phyloP scores from a whole-genome alignment of 805 yeast genomes.

The Maudiozyma pseudohumilis region DNA sequence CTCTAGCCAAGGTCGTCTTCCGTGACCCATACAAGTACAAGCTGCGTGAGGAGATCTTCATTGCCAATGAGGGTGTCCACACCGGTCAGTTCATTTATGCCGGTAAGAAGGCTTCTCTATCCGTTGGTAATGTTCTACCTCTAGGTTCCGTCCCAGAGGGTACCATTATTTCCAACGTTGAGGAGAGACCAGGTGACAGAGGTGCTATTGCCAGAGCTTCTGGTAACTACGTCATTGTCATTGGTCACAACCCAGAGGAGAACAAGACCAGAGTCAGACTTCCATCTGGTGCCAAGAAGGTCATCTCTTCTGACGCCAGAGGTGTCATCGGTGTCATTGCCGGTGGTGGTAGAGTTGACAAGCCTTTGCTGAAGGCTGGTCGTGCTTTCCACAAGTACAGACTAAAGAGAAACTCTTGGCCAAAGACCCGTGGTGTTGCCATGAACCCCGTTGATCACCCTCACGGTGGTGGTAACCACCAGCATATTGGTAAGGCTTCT shows the following conservation, averaged over 20 bases:
- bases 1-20: slow-evolving; percentile 97
- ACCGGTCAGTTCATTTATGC: slow-evolving; percentile 99
- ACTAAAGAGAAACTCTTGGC: slow-evolving; percentile 99
- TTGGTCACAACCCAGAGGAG: slow-evolving; percentile 99
- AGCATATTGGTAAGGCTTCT: slow-evolving; percentile 99
- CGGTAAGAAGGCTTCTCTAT: slow-evolving; percentile 96
- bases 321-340: slow-evolving; percentile 99
- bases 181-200: slow-evolving; percentile 98
- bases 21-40: slow-evolving; percentile 99
- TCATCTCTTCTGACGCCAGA: slow-evolving; percentile 91
- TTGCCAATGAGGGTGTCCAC: slow-evolving; percentile 99
- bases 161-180: slow-evolving; percentile 97
- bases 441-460: slow-evolving; percentile 99
- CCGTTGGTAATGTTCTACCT: slow-evolving; percentile 95
- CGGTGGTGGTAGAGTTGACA: slow-evolving; percentile 99
- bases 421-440: slow-evolving; percentile 99
- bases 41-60: slow-evolving; percentile 95
- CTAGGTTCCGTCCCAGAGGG: slow-evolving; percentile 98
- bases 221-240: slow-evolving; percentile 97
- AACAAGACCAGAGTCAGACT: slow-evolving; percentile 98
- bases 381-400: slow-evolving; percentile 99
- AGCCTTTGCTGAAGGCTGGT: slow-evolving; percentile 99
- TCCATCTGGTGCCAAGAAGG: slow-evolving; percentile 98
- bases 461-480: slow-evolving; percentile 99
- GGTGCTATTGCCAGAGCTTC: slow-evolving; percentile 99